phyloP scores from a whole-genome alignment of 2,329 filamentous ascomycete species.

The Trichoderma sp. region DNA sequence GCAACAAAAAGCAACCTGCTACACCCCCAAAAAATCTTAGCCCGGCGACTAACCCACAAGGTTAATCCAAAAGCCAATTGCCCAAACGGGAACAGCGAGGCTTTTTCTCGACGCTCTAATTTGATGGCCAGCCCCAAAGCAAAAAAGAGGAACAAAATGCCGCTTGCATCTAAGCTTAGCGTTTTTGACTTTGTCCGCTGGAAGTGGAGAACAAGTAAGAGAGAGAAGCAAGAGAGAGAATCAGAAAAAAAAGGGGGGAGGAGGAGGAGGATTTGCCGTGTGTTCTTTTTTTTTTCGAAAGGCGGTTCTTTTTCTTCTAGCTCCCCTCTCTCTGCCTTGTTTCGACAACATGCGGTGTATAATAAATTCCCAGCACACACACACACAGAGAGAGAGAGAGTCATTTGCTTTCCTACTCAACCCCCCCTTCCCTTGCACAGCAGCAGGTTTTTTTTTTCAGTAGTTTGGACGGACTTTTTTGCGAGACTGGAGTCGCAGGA shows the following conservation, averaged over 20 bases:
- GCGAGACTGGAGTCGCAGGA: not conserved
- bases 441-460: too few species aligned
- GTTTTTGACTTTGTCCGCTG: not conserved
- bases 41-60: not conserved
- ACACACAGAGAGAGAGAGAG: too few species aligned
- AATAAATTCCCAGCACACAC: not conserved
- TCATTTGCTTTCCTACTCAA: not conserved
- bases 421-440: not conserved
- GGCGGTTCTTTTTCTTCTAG: not conserved
- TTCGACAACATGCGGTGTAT: not conserved
- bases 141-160: not conserved
- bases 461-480: not conserved
- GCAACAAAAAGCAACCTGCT: not conserved
- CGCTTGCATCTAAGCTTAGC: constrained; percentile 6
- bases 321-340: not conserved
- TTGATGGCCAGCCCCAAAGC: constrained; percentile 12
- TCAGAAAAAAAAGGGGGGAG: too few species aligned
- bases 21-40: not conserved
- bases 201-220: not conserved
- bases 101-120: constrained; percentile 18
- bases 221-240: too few species aligned
- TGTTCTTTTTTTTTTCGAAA: not conserved
- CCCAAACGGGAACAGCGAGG: constrained; percentile 18
- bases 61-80: constrained; percentile 1
- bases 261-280: not conserved